Evolutionary conservation across 2,329 filamentous ascomycete genomes (phyloP), one percentile per base, ranked within the genome.

Genomic region (Chrysosporium keratinophilum): DNA sequence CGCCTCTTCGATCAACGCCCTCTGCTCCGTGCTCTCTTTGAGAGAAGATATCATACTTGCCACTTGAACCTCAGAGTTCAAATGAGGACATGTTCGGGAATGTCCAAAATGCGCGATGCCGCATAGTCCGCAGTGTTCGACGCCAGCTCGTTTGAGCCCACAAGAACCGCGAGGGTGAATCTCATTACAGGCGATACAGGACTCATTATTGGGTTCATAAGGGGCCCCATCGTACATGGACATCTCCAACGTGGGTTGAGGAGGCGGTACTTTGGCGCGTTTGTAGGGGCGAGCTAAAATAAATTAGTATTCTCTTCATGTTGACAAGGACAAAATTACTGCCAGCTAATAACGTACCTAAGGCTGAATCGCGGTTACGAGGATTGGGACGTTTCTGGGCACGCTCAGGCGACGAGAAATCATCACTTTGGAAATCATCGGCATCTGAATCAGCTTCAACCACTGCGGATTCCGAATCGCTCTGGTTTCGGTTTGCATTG

Each of bases 91-190:
- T 7, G 74, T 76, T 33, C 78, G 73, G 1, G 69, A 67, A 51
- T 73, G 64, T 2, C 81, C 81, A 57, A 74, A 79, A 62, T 85
- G 82, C 1, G 79, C 78, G 19, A 80, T 73, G 14, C 82, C 81
- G 57, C 84, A 86, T 5, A 85, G 73, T 5, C 77, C 77, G 65
- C 84, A 87, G 59, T 77, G 68, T 61, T 85, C 81, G 1, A 77
- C 71, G 1, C 80, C 79, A 7, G 78, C 76, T 4, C 74, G 59
- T 63, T 82, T 83, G 33, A 85, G 68, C 9, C 77, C 78, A 62
- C 83, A 87, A 41, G 74, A 72, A n/a, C 82, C 82, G 11, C 69
- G 63, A 1, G 71, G 65, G 63, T 86, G 83, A n/a, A 61, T 56
- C 19, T 71, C 68, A 37, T 67, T 65, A 65, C 83, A 86, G 11